Conservation (phyloP, 2,329 filamentous ascomycete genomes). For the Cladophialophora chaetospira region DNA sequence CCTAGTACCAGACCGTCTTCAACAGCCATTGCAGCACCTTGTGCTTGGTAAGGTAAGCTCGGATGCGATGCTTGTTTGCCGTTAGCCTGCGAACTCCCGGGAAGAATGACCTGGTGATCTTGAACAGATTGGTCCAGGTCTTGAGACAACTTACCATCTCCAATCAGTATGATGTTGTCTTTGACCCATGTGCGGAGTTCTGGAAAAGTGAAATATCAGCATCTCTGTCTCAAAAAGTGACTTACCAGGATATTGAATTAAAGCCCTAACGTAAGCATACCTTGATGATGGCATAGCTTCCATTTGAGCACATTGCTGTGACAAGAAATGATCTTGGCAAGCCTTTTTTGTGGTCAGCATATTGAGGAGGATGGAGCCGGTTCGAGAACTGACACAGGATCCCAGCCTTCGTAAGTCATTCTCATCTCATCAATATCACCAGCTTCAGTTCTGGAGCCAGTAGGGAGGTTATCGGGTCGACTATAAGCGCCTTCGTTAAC, state of each 20-base stretch:
- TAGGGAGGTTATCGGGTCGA: slow-evolving; percentile 14
- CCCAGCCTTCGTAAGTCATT: slow-evolving; percentile 19
- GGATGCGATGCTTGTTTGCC: slow-evolving; percentile 46
- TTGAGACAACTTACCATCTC: too few species aligned
- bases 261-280: not conserved
- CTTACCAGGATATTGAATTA: not conserved
- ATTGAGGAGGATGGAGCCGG: not conserved
- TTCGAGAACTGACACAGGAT: slow-evolving; percentile 7
- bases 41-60: slow-evolving; percentile 39
- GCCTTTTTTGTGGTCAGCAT: not conserved
- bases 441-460: not conserved
- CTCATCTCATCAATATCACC: slow-evolving; percentile 14
- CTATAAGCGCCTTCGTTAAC: not conserved
- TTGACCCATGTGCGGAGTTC: slow-evolving; percentile 20
- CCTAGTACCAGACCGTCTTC: slow-evolving; percentile 48
- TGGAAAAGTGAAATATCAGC: not conserved
- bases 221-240: not conserved
- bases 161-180: slow-evolving; percentile 47
- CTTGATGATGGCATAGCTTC: slow-evolving; percentile 21
- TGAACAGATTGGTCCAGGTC: too few species aligned
- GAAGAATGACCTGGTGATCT: too few species aligned
- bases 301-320: slow-evolving; percentile 16
- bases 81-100: too few species aligned
- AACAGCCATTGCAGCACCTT: slow-evolving; percentile 47
- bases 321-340: slow-evolving; percentile 20